A percentile compares a stretch with the other conserved stretches of the same genome.
Evolutionary conservation across 2,329 filamentous ascomycete genomes (phyloP).

Genomic region (Penicillium sp.): DNA sequence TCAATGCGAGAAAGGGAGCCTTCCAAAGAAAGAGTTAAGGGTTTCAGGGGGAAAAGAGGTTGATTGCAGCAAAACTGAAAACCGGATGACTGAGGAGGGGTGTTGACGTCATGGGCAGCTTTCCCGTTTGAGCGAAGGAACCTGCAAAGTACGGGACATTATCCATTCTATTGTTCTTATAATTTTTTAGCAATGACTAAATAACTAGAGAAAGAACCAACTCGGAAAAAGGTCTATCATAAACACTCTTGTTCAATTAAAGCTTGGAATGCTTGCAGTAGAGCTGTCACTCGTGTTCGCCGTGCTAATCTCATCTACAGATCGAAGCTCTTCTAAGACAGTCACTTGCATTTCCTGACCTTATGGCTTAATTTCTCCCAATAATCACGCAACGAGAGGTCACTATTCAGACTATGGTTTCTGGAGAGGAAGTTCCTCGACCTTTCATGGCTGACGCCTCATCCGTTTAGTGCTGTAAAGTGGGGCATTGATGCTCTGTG

Average conservation of each 20-base stretch:
- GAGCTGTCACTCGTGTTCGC: background rate
- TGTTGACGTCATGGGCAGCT: constrained; percentile 14
- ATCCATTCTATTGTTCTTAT: background rate
- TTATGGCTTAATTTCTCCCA: too few species aligned
- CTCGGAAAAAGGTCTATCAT: background rate
- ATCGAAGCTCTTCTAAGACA: background rate
- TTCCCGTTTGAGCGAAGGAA: background rate
- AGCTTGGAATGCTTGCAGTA: background rate
- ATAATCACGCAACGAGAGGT: background rate
- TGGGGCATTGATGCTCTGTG: background rate
- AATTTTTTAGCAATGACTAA: background rate
- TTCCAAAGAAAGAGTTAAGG: background rate
- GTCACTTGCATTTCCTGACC: background rate
- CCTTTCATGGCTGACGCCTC: background rate
- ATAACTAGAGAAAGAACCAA: background rate
- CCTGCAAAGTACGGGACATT: background rate
- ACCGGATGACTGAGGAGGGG: constrained; percentile 9
- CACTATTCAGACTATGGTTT: background rate
- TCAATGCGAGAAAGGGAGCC: background rate
- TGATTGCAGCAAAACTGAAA: constrained; percentile 2
- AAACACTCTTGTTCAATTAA: background rate
- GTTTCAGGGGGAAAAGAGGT: background rate
- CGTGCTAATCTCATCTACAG: background rate
- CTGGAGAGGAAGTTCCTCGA: too few species aligned
- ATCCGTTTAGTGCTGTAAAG: background rate